Evolutionary conservation across 2,329 filamentous ascomycete genomes (phyloP).

Genomic region (Hyphodiscus sp.): DNA sequence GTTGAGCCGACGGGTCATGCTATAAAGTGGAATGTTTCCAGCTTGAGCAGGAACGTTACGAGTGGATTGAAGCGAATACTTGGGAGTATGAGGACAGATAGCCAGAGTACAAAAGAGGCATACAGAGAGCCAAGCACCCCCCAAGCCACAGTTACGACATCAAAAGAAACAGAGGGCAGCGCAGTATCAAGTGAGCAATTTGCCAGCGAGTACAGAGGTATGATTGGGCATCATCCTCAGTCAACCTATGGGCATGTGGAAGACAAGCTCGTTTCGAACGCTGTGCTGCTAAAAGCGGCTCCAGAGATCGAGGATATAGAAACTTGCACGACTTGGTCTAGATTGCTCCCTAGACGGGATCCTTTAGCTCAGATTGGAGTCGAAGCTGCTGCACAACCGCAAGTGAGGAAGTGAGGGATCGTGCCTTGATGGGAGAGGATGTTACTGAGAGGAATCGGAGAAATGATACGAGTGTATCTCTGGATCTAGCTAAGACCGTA

Average conservation of each 20-base stretch:
- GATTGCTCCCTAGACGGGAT: background rate
- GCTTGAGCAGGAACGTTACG: background rate
- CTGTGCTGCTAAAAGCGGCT: too few species aligned
- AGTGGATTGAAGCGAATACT: background rate
- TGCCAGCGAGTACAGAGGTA: background rate
- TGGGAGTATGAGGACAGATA: background rate
- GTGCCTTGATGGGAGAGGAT: background rate
- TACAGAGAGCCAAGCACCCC: constrained; percentile 28
- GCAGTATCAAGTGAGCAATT: background rate
- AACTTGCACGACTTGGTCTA: background rate
- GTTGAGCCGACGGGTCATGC: background rate
- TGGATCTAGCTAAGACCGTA: background rate
- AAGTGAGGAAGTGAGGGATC: background rate
- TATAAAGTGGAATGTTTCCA: background rate
- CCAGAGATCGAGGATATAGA: background rate
- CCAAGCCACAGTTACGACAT: background rate
- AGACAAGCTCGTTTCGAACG: too few species aligned
- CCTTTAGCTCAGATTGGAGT: background rate
- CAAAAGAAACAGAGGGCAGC: background rate
- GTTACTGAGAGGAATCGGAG: background rate
- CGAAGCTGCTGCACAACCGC: background rate
- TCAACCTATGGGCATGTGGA: background rate
- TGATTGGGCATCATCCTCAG: background rate
- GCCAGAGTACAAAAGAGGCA: background rate
- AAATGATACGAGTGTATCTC: background rate